A percentile compares a stretch with the other conserved stretches of the same genome.
phyloP scores from a whole-genome alignment of 2,329 filamentous ascomycete species.

The Penicillium concentricum region DNA sequence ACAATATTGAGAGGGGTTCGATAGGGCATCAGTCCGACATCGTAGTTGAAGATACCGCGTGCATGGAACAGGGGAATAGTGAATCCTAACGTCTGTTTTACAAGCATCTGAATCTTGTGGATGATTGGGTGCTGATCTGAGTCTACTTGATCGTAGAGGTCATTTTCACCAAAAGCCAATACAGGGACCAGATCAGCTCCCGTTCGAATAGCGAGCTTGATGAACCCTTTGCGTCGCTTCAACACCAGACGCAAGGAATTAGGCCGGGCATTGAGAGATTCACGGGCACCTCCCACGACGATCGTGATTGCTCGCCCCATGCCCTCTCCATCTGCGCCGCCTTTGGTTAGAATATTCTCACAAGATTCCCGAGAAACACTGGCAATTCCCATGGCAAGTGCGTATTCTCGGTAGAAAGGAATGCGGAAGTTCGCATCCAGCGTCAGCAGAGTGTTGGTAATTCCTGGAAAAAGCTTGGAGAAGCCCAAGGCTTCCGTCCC shows the following conservation, averaged over 20 bases:
- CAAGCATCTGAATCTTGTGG: constrained; percentile 75
- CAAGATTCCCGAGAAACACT: constrained; percentile 92
- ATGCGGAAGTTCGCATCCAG: constrained; percentile 95
- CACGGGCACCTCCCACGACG: constrained; percentile 86
- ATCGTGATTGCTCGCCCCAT: constrained; percentile 97
- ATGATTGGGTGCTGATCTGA: constrained; percentile 74
- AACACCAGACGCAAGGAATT: constrained; percentile 75
- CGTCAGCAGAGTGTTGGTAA: constrained; percentile 89
- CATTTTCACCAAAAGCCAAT: constrained; percentile 91
- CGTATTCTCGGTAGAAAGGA: constrained; percentile 90
- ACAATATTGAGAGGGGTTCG: constrained; percentile 84
- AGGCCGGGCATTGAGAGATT: constrained; percentile 85
- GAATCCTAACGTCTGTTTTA: constrained; percentile 86
- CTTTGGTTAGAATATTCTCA: constrained; percentile 79
- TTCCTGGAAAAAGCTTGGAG: constrained; percentile 82
- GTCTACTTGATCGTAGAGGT: constrained; percentile 87
- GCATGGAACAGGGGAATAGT: constrained; percentile 90
- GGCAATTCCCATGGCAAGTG: constrained; percentile 80
- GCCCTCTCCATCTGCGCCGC: constrained; percentile 73
- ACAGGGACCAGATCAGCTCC: constrained; percentile 95
- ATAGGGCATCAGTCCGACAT: constrained; percentile 94
- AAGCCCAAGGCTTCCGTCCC: constrained; percentile 88
- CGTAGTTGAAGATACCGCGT: constrained; percentile 93
- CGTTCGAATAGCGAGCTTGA: constrained; percentile 87
- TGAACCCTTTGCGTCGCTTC: constrained; percentile 81